Conservation (phyloP, 768 basidiomycete species). For the Tricholomella constricta region DNA sequence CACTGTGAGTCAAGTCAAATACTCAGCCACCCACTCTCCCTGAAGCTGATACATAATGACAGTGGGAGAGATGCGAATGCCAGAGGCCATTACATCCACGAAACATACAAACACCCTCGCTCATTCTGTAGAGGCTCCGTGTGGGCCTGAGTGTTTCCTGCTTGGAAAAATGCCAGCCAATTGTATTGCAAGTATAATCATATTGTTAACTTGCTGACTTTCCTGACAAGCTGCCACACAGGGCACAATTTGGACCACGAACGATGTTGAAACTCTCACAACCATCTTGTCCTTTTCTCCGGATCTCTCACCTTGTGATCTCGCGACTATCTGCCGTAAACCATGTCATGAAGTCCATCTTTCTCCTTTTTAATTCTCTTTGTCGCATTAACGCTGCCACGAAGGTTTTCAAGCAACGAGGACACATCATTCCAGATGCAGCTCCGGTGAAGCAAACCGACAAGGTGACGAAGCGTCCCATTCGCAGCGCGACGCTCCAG, state of each 20-base stretch:
- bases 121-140: slow-evolving; percentile 22
- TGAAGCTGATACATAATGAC: background rate
- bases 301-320: slow-evolving; percentile 51
- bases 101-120: slow-evolving; percentile 22
- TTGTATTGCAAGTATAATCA: slow-evolving; percentile 18
- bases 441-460: slow-evolving; percentile 1
- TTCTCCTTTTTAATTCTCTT: background rate
- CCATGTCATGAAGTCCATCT: slow-evolving; percentile 58
- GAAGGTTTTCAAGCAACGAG: slow-evolving; percentile 31
- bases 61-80: slow-evolving; percentile 33
- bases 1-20: slow-evolving; percentile 41
- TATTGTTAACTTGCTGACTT: background rate
- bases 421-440: slow-evolving; percentile 20
- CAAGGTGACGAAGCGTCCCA: slow-evolving; percentile 7
- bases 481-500: background rate
- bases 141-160: slow-evolving; percentile 37
- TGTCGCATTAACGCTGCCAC: background rate
- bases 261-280: slow-evolving; percentile 41
- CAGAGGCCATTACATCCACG: slow-evolving; percentile 24
- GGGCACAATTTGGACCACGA: slow-evolving; percentile 36
- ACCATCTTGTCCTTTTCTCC: slow-evolving; percentile 44
- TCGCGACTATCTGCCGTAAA: slow-evolving; percentile 55
- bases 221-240: slow-evolving; percentile 11
- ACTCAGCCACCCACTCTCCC: background rate
- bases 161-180: slow-evolving; percentile 12